A percentile compares a stretch with the other conserved stretches of the same genome.
These are phyloP conservation scores for Fusarium sp. DNA, from an alignment of 2,329 filamentous ascomycete genomes.

Conservation along the genomic window DNA sequence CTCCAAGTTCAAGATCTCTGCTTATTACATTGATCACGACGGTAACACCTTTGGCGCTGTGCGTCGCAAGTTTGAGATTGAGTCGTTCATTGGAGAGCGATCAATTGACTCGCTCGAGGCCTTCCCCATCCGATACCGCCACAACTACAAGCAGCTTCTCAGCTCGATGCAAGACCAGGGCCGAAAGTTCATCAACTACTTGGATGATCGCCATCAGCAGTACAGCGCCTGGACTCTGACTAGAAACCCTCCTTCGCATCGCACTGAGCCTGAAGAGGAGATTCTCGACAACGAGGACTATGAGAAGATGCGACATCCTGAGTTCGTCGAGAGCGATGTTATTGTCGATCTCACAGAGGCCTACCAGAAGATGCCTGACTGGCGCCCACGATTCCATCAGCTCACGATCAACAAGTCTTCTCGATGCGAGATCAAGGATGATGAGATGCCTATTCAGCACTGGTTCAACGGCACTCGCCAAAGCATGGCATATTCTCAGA, in stretches of 20 bases:
- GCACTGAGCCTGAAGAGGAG: constrained; percentile 47
- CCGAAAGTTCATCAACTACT: constrained; percentile 48
- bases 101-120: constrained; percentile 53
- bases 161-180: constrained; percentile 50
- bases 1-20: constrained; percentile 51
- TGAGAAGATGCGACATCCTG: constrained; percentile 52
- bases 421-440: constrained; percentile 48
- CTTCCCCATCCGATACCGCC: constrained; percentile 55
- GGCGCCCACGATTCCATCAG: constrained; percentile 51
- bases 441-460: constrained; percentile 53
- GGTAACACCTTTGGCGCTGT: constrained; percentile 54
- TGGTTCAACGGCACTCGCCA: constrained; percentile 50
- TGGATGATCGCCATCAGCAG: constrained; percentile 53
- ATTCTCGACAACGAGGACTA: constrained; percentile 49
- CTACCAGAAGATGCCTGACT: constrained; percentile 54
- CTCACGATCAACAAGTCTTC: constrained; percentile 48
- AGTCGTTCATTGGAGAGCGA: constrained; percentile 53
- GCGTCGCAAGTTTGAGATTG: constrained; percentile 52
- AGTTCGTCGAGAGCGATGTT: constrained; percentile 57
- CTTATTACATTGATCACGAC: constrained; percentile 58
- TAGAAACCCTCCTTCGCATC: constrained; percentile 50
- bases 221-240: constrained; percentile 58
- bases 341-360: constrained; percentile 57
- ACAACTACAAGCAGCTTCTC: constrained; percentile 51
- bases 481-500: constrained; percentile 49